These are phyloP conservation scores for Chondrus crispus DNA, from an alignment of 23 red algal species.

Conservation along the genomic window DNA sequence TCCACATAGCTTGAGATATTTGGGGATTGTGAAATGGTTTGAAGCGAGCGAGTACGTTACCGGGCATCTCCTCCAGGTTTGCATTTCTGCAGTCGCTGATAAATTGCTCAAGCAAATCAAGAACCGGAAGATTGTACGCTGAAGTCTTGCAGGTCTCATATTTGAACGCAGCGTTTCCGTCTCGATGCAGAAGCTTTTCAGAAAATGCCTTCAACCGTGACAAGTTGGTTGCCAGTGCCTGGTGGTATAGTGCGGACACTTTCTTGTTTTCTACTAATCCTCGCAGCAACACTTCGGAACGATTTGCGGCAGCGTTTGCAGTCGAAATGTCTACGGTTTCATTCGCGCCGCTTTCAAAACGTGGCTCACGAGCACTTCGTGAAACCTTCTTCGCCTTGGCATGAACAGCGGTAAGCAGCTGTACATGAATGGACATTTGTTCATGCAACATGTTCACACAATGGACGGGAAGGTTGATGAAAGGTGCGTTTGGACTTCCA, in stretches of 20 bases:
- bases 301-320: neutral
- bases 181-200: neutral
- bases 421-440: constrained; percentile 35
- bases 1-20: constrained; percentile 4
- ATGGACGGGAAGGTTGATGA: too few species aligned
- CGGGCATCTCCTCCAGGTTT: constrained; percentile 1
- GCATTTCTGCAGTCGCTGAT: constrained; percentile 3
- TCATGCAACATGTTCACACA: neutral
- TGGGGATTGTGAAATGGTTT: neutral
- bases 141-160: neutral
- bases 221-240: constrained; percentile 7
- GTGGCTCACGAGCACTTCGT: neutral
- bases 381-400: constrained; percentile 4
- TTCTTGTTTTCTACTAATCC: constrained; percentile 16
- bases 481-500: too few species aligned
- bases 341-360: neutral
- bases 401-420: constrained; percentile 26
- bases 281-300: constrained; percentile 2
- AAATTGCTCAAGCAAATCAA: constrained; percentile 13
- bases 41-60: neutral
- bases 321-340: neutral
- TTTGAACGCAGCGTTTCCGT: neutral
- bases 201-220: neutral
- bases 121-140: neutral
- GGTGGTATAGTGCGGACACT: constrained; percentile 21